phyloP scores from a whole-genome alignment of 208 protist genomes.

The Trypanosoma grayi region DNA sequence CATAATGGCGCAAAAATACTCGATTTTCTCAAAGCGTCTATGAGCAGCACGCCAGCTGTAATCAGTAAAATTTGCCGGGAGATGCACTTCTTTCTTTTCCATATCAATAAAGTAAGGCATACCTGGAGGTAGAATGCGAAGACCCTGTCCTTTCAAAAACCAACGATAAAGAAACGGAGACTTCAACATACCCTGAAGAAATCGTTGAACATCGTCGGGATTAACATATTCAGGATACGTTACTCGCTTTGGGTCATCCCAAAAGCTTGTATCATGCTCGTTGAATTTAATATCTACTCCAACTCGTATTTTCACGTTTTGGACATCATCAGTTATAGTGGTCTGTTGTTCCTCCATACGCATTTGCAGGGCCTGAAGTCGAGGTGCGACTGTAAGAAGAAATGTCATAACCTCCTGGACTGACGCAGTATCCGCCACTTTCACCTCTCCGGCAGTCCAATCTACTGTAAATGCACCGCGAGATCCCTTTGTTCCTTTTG shows the following conservation, averaged over 20 bases:
- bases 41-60: conserved; percentile 83
- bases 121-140: conserved; percentile 75
- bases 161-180: conserved; percentile 77
- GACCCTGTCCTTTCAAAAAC: conserved; percentile 77
- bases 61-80: conserved; percentile 86
- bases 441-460: conserved; percentile 83
- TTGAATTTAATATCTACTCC: conserved; percentile 80
- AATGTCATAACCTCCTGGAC: conserved; percentile 88
- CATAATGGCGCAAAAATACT: conserved; percentile 48
- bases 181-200: conserved; percentile 59
- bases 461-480: conserved; percentile 77
- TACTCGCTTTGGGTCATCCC: conserved; percentile 72
- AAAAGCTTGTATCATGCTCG: conserved; percentile 73
- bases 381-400: conserved; percentile 74
- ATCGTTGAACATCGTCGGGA: conserved; percentile 73
- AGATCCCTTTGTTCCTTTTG: conserved; percentile 6
- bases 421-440: conserved; percentile 84
- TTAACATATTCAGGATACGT: conserved; percentile 65
- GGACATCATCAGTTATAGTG: conserved; percentile 52
- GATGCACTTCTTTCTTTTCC: conserved; percentile 70
- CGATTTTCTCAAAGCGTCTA: conserved; percentile 52
- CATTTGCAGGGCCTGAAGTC: conserved; percentile 87
- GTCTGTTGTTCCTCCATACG: conserved; percentile 86
- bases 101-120: conserved; percentile 63
- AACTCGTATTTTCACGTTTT: conserved; percentile 71